These are phyloP conservation scores for Aspergillus udagawae DNA, from an alignment of 2,329 filamentous ascomycete species.

Conservation along the genomic window DNA sequence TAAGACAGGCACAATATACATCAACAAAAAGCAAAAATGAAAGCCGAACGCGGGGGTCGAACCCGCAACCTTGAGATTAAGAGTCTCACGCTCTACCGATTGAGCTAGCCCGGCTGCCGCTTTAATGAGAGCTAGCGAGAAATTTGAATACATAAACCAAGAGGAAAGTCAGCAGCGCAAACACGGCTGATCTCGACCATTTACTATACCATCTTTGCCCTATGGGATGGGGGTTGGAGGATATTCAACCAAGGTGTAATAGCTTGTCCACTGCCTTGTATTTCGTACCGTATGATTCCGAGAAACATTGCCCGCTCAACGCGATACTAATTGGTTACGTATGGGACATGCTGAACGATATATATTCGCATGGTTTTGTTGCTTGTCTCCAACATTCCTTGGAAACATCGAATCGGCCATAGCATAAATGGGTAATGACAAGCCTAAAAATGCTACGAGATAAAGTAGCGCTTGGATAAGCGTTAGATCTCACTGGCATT, in stretches of 20 bases:
- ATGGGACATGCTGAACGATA: neutral
- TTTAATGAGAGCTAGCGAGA: neutral
- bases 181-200: neutral
- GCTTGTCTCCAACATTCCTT: neutral
- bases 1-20: neutral
- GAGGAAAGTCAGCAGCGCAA: neutral
- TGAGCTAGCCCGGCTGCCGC: constrained; percentile 45
- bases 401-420: neutral
- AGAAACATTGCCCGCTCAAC: neutral
- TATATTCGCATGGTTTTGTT: neutral
- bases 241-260: neutral
- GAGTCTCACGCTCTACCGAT: constrained; percentile 51
- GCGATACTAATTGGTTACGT: neutral
- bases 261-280: neutral
- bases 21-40: constrained; percentile 8
- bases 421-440: too few relatives aligned
- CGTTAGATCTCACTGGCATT: too few relatives aligned
- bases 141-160: neutral
- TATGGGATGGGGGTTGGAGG: neutral
- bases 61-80: constrained; percentile 45
- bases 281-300: too few relatives aligned
- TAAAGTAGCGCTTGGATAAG: too few relatives aligned
- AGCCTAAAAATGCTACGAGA: too few relatives aligned
- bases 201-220: too few relatives aligned
- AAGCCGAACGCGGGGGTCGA: constrained; percentile 42